Evolutionary conservation across 257 asterid species (phyloP), one percentile per base, ranked within the genome.

Genomic region (Marsdenia floribunda): DNA sequence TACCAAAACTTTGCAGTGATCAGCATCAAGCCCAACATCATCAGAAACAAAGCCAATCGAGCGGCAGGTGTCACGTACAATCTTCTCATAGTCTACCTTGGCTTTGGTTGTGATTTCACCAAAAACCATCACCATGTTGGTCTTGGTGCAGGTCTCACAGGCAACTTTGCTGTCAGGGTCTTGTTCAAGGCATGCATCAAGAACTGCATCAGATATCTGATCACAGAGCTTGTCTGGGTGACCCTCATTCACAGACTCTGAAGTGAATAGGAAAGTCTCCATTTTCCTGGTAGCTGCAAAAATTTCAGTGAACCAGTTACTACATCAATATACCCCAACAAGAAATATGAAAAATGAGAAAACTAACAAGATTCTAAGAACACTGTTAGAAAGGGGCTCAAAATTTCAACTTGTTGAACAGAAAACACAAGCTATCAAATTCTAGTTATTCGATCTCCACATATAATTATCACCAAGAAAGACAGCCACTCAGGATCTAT

Each of bases 191-290:
- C 74, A 70, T 14, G 74, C 74, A 16, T 70, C 74, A 47, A 70
- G 74, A 52, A 70, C 47, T 47, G 74, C 74, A 70, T 70, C 74
- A 50, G 74, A 70, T 6, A 70, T n/a, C 47, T 70, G 74, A 70
- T 70, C 74, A 54, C 74, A 70, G 46, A 70, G 74, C 74, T 70
- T 70, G 74, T 70, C 74, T 70, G 74, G 74, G 61, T 70, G 73
- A 22, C 73, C 73, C 44, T 70, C 73, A 16, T 70, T 70, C 61
- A 70, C 73, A 24, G 73, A 70, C 58, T 70, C 61, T 12, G 73
- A 70, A 44, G 73, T 70, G 18, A 70, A 70, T 26, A 70, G 59
- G 15, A 70, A 70, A 29, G 73, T 70, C 22, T 70, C 73, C 73
- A 70, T 70, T 70, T 21, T 42, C 18, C 37, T 26, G 24, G 0